Conservation (phyloP, 2,329 filamentous ascomycete species). For the Fusarium compactum region DNA sequence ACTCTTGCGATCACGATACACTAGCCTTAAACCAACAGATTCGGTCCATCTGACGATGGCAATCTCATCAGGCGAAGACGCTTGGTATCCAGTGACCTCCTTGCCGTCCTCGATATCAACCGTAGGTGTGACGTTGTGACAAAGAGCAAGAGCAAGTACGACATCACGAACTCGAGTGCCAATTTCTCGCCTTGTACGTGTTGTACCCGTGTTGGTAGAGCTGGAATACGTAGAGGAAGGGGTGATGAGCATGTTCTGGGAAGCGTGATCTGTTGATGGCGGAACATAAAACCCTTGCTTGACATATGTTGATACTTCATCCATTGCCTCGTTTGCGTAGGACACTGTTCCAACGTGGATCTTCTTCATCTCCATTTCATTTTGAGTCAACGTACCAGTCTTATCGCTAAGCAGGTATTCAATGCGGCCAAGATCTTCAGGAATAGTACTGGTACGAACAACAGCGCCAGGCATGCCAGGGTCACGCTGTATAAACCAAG, state of each 20-base stretch:
- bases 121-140: slow-evolving; percentile 94
- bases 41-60: slow-evolving; percentile 98
- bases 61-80: slow-evolving; percentile 97
- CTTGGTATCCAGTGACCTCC: slow-evolving; percentile 87
- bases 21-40: slow-evolving; percentile 85
- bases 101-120: slow-evolving; percentile 82
- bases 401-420: slow-evolving; percentile 98
- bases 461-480: slow-evolving; percentile 90
- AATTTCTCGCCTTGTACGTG: slow-evolving; percentile 91
- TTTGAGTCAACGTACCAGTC: slow-evolving; percentile 97
- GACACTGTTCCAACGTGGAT: slow-evolving; percentile 98
- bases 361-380: slow-evolving; percentile 99
- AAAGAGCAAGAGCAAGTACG: slow-evolving; percentile 89
- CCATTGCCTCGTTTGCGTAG: slow-evolving; percentile 98
- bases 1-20: slow-evolving; percentile 85
- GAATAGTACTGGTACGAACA: slow-evolving; percentile 96
- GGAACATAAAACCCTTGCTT: slow-evolving; percentile 80
- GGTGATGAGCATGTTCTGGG: slow-evolving; percentile 72
- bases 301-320: slow-evolving; percentile 90
- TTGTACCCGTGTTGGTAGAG: slow-evolving; percentile 72
- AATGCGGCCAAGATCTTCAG: slow-evolving; percentile 93
- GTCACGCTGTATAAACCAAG: slow-evolving; percentile 93
- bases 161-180: slow-evolving; percentile 93
- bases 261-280: slow-evolving; percentile 58
- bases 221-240: slow-evolving; percentile 78